These are phyloP conservation scores for Pythium guiyangense DNA, from an alignment of 352 stramenopile genomes.

Conservation along the genomic window DNA sequence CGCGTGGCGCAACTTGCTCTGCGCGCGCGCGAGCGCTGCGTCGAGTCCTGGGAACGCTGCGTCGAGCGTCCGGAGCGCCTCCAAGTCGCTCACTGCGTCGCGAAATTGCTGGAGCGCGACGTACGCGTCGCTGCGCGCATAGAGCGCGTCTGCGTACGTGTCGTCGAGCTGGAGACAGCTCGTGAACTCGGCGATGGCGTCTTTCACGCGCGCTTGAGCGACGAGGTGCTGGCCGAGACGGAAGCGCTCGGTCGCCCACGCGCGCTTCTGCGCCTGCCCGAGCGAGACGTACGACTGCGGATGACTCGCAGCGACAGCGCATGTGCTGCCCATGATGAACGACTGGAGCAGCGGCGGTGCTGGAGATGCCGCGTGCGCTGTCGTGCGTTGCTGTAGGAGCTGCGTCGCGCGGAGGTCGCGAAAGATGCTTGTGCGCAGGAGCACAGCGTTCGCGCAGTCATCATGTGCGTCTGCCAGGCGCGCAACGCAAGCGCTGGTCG, in stretches of 20 bases:
- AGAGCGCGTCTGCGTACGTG: conserved; percentile 11
- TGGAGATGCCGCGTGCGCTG: neutral
- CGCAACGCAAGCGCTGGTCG: neutral
- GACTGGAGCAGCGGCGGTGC: conserved; percentile 8
- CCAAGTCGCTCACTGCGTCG: conserved; percentile 34
- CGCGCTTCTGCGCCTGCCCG: conserved; percentile 25
- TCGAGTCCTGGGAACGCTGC: conserved; percentile 8
- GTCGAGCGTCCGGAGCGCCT: conserved; percentile 20
- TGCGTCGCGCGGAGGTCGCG: conserved; percentile 19
- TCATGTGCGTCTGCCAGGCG: conserved; percentile 1
- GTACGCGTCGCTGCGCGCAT: conserved; percentile 19
- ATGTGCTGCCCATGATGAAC: conserved; percentile 3
- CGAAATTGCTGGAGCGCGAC: conserved; percentile 21
- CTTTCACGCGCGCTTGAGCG: conserved; percentile 18
- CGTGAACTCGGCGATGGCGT: conserved; percentile 32
- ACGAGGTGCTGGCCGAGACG: conserved; percentile 20
- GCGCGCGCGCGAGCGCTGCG: conserved; percentile 17
- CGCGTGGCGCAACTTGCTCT: conserved; percentile 15
- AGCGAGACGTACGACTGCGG: conserved; percentile 29
- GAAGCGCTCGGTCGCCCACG: conserved; percentile 32
- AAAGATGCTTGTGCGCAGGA: conserved; percentile 18
- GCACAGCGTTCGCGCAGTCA: conserved; percentile 13
- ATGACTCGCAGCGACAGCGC: conserved; percentile 1
- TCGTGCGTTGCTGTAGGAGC: conserved; percentile 17
- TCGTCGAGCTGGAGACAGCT: conserved; percentile 33